phyloP scores from a whole-genome alignment of 2,329 filamentous ascomycete species.

The Talaromyces atroroseus region DNA sequence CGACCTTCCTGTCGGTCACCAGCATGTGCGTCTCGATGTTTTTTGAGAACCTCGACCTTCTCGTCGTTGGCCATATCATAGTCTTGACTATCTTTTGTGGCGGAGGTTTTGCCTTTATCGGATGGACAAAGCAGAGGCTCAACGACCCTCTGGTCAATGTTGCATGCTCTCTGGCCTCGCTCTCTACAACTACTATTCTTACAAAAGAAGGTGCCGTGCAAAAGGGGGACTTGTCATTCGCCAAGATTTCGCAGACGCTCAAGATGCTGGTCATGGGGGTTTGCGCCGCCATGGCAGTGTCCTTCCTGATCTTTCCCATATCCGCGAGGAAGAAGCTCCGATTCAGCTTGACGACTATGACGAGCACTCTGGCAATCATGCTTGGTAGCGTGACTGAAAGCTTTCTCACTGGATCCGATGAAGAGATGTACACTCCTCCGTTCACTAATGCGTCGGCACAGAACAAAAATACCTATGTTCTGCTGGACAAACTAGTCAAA shows the following conservation, averaged over 20 bases:
- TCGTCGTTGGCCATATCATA: conserved; percentile 68
- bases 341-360: conserved; percentile 66
- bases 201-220: conserved; percentile 90
- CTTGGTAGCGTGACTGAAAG: conserved; percentile 73
- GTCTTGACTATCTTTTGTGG: conserved; percentile 81
- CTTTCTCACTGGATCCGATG: conserved; percentile 77
- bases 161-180: conserved; percentile 75
- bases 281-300: conserved; percentile 64
- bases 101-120: conserved; percentile 78
- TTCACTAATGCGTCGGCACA: conserved; percentile 58
- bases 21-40: conserved; percentile 86
- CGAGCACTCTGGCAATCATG: conserved; percentile 72
- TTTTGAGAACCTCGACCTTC: conserved; percentile 63
- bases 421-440: conserved; percentile 63
- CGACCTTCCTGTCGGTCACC: conserved; percentile 66
- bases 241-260: conserved; percentile 74
- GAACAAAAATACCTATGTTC: conserved; percentile 63
- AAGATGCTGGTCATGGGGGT: conserved; percentile 82
- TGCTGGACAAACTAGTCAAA: conserved; percentile 69
- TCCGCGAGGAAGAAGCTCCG: conserved; percentile 71
- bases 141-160: conserved; percentile 78
- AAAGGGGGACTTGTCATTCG: conserved; percentile 70
- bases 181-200: conserved; percentile 82
- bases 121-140: conserved; percentile 76
- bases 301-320: conserved; percentile 69